Conservation (phyloP, 2,329 filamentous ascomycete species). For the Epichloe coenophiala region DNA sequence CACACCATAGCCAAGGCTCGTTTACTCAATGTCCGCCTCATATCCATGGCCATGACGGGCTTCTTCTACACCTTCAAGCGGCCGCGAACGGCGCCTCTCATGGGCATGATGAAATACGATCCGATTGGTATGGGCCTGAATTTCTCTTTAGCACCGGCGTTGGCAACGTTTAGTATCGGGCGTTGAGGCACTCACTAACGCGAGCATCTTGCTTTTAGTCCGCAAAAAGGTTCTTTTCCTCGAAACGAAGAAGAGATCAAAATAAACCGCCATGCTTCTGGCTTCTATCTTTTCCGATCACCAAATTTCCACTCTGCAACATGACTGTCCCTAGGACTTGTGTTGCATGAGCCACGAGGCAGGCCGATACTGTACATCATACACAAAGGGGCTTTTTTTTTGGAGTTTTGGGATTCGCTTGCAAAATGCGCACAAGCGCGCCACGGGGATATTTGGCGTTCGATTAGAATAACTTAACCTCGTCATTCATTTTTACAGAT, state of each 20-base stretch:
- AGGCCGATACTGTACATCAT: conserved; percentile 14
- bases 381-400: conserved; percentile 12
- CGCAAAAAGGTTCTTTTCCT: conserved; percentile 95
- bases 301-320: background rate
- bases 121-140: conserved; percentile 58
- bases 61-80: conserved; percentile 89
- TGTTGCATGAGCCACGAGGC: background rate
- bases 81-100: conserved; percentile 64
- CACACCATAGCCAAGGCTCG: conserved; percentile 63
- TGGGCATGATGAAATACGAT: conserved; percentile 98
- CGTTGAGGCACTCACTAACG: background rate
- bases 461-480: background rate
- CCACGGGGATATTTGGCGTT: background rate
- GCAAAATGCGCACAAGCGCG: background rate
- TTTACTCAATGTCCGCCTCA: conserved; percentile 79
- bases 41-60: conserved; percentile 98
- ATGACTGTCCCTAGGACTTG: background rate
- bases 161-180: background rate
- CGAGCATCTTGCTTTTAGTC: conserved; percentile 38
- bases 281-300: background rate
- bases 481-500: background rate
- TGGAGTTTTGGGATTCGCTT: conserved; percentile 16
- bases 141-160: background rate
- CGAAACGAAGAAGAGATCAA: conserved; percentile 72
- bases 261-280: conserved; percentile 22